Evolutionary conservation across 768 basidiomycete genomes (phyloP).

Genomic region (Suillus luteus): DNA sequence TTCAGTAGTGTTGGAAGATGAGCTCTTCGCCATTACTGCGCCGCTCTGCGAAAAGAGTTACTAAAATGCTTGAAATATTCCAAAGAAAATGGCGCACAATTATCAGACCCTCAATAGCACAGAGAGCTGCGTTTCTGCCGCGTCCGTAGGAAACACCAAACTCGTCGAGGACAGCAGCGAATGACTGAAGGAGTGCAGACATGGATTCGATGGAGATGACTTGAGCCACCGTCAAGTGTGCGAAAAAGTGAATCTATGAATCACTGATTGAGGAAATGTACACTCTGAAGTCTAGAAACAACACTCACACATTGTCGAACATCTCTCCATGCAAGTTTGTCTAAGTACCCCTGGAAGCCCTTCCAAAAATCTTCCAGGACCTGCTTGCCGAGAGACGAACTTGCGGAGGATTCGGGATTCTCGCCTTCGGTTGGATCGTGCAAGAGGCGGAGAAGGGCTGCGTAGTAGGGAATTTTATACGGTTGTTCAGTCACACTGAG

Average conservation of each 20-base stretch:
- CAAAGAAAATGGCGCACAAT: slow-evolving; percentile 47
- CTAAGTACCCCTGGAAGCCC: slow-evolving; percentile 85
- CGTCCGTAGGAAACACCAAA: slow-evolving; percentile 87
- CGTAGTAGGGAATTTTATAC: slow-evolving; percentile 90
- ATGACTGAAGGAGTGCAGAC: slow-evolving; percentile 77
- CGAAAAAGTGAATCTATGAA: slow-evolving; percentile 87
- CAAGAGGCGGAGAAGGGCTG: slow-evolving; percentile 73
- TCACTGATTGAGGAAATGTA: slow-evolving; percentile 12
- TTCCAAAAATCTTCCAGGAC: slow-evolving; percentile 90
- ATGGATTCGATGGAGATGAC: slow-evolving; percentile 79
- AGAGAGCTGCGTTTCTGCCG: slow-evolving; percentile 77
- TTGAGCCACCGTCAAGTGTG: slow-evolving; percentile 77
- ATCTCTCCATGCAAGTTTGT: slow-evolving; percentile 90
- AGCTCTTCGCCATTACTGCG: slow-evolving; percentile 59
- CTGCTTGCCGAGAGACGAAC: slow-evolving; percentile 59
- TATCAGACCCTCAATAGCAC: slow-evolving; percentile 80
- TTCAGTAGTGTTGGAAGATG: slow-evolving; percentile 58
- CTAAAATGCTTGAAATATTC: not conserved
- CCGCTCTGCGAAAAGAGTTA: slow-evolving; percentile 55
- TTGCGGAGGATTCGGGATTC: slow-evolving; percentile 31
- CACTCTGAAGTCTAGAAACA: slow-evolving; percentile 2
- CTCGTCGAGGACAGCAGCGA: slow-evolving; percentile 85
- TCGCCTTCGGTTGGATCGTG: slow-evolving; percentile 48
- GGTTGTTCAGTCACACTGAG: slow-evolving; percentile 87
- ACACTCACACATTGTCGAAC: slow-evolving; percentile 79